Evolutionary conservation across 768 basidiomycete species (phyloP), one percentile per base, ranked within the genome.

Genomic region (Exidia glandulosa): DNA sequence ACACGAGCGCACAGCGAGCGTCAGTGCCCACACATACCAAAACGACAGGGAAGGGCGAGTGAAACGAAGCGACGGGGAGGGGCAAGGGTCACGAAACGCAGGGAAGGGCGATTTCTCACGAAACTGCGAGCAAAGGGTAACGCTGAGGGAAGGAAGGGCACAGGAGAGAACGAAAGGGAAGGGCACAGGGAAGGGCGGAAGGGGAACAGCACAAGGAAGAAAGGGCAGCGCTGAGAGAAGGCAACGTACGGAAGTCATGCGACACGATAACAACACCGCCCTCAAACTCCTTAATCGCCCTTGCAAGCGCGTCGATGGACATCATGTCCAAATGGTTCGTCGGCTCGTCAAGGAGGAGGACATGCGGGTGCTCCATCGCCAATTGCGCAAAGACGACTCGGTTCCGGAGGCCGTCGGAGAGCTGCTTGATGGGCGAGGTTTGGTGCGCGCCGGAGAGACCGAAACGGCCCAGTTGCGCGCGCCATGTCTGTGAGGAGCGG

Each of bases 261-360:
- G 94, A 97, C 64, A 99, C 96, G 71, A 99, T 98, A 66, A 98
- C 96, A 41, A 99, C 96, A 67, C 96, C 95, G 61, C 96, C 96
- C 69, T 90, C 88, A 71, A 91, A 99, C 69, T 90, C 90, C 73
- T 95, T 96, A 80, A 99, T 98, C 56, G 96, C 95, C 29, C 74
- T 72, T 6, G 96, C 96, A 55, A 99, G 83, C 1, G 96, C 95
- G 70, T 98, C 95, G 72, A 99, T 99, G 31, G 92, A 94, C 64
- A 83, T 87, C 95, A 96, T 95, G 71, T 96, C 94, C 81, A 96
- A 82, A 74, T 97, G 94, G 72, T 96, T 97, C 41, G 94, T 97
- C 57, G 94, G 93, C 73, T 95, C 92, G 71, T 94, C 93, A 52
- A 94, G 83, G 31, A 97, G 77, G 30, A 98, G 80, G 70, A 97